A percentile compares a stretch with the other conserved stretches of the same genome.
These are phyloP conservation scores for Chaetomiaceae sp. DNA, from an alignment of 2,329 filamentous ascomycete species.

Conservation along the genomic window DNA sequence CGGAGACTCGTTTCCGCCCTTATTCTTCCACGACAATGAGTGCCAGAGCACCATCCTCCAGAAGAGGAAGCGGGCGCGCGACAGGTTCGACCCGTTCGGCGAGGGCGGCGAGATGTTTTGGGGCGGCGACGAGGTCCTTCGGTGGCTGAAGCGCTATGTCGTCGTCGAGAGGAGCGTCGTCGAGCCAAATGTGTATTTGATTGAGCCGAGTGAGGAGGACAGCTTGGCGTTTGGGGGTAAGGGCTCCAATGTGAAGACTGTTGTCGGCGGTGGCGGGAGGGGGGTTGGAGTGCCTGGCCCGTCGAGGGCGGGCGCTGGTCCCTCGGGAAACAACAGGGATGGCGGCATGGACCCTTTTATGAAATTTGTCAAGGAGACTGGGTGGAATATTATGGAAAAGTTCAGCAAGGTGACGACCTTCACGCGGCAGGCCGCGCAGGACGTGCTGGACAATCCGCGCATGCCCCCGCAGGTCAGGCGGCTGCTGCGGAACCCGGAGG, in stretches of 20 bases:
- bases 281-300: constrained; percentile 21
- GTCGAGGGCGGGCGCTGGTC: constrained; percentile 28
- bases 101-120: constrained; percentile 87
- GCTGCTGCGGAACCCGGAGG: constrained; percentile 83
- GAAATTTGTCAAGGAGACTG: constrained; percentile 88
- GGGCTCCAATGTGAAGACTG: constrained; percentile 46
- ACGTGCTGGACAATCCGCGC: constrained; percentile 85
- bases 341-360: constrained; percentile 87
- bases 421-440: constrained; percentile 84
- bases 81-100: constrained; percentile 87
- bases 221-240: constrained; percentile 71
- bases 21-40: constrained; percentile 97
- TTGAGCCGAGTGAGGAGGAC: constrained; percentile 84
- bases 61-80: constrained; percentile 76
- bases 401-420: constrained; percentile 97
- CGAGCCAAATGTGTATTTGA: constrained; percentile 85
- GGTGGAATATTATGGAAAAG: constrained; percentile 95
- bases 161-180: constrained; percentile 76
- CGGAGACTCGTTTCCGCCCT: constrained; percentile 87
- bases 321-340: constrained; percentile 38
- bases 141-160: constrained; percentile 84
- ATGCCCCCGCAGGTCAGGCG: constrained; percentile 83
- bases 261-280: constrained; percentile 41
- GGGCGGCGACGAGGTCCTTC: constrained; percentile 91
- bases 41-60: constrained; percentile 94